Evolutionary conservation across 169 alveolate genomes (phyloP).

Genomic region (Prorocentrum cordatum): DNA sequence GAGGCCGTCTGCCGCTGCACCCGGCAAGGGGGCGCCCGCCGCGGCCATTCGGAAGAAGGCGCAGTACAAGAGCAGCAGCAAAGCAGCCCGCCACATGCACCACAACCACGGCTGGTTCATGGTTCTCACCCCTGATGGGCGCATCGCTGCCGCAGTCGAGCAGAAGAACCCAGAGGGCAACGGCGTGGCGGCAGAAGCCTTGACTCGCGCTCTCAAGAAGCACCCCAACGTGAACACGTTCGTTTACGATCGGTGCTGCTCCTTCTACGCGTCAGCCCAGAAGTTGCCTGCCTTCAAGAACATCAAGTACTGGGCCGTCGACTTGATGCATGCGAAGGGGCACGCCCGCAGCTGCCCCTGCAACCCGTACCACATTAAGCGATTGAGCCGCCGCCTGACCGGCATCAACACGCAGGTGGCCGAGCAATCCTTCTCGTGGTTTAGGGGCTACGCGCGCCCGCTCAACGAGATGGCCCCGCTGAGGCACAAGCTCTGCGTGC

Average conservation of each 20-base stretch:
- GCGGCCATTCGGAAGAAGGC: too few relatives aligned
- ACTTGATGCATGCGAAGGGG: not conserved
- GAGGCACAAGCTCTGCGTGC: not conserved
- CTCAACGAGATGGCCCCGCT: not conserved
- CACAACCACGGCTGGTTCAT: too few relatives aligned
- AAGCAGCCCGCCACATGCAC: too few relatives aligned
- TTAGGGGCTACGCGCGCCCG: not conserved
- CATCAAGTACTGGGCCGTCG: not conserved
- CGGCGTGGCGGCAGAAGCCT: too few relatives aligned
- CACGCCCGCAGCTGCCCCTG: not conserved
- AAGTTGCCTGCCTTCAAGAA: not conserved
- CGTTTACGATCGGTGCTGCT: constrained; percentile 8
- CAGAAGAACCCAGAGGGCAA: too few relatives aligned
- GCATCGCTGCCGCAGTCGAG: too few relatives aligned
- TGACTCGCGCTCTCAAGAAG: too few relatives aligned
- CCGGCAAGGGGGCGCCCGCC: too few relatives aligned
- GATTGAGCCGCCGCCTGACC: not conserved
- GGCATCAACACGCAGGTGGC: not conserved
- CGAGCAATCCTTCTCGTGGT: not conserved
- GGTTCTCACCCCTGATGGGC: too few relatives aligned
- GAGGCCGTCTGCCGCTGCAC: too few relatives aligned
- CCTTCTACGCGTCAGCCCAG: not conserved
- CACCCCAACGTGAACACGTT: not conserved
- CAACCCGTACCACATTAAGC: not conserved
- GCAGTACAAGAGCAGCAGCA: too few relatives aligned